Conservation (phyloP, 345 rosid species). For the Lepidium africanum region DNA sequence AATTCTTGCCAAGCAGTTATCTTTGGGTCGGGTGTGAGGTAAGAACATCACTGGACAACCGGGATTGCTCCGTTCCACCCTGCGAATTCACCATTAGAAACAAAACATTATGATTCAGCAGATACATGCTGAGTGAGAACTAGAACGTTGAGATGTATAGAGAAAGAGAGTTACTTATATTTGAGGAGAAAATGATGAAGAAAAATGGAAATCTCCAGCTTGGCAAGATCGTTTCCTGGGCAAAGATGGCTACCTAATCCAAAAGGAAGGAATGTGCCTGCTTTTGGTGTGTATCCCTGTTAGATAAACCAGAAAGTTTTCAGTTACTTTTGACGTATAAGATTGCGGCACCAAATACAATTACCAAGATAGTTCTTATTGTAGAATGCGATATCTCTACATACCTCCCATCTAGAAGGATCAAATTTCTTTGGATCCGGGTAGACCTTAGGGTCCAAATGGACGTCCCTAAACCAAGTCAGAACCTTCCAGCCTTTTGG, state of each 20-base stretch:
- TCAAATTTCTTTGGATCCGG: constrained; percentile 58
- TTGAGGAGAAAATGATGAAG: constrained; percentile 77
- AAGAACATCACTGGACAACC: constrained; percentile 22
- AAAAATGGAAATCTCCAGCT: constrained; percentile 69
- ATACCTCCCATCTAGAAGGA: constrained; percentile 91
- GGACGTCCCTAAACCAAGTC: constrained; percentile 74
- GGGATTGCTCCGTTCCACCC: constrained; percentile 27
- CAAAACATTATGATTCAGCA: not conserved
- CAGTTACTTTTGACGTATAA: not conserved
- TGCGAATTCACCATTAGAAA: not conserved
- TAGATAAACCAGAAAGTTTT: not conserved
- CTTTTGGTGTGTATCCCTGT: constrained; percentile 49
- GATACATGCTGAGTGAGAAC: not conserved
- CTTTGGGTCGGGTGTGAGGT: constrained; percentile 30
- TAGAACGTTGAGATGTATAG: not conserved
- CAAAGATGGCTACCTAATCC: constrained; percentile 79
- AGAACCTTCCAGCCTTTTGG: constrained; percentile 87
- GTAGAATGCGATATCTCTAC: not conserved
- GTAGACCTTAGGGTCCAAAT: constrained; percentile 55
- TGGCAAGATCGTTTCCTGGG: constrained; percentile 89
- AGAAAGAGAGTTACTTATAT: constrained; percentile 29
- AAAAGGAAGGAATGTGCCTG: constrained; percentile 73
- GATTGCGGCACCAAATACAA: not conserved
- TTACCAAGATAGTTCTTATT: not conserved
- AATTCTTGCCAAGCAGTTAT: constrained; percentile 31